Percentiles rank a stretch among this genome's conserved stretches.
phyloP scores from a whole-genome alignment of 192 early-diverging fungal genomes.

The Backusella tuberculispora region DNA sequence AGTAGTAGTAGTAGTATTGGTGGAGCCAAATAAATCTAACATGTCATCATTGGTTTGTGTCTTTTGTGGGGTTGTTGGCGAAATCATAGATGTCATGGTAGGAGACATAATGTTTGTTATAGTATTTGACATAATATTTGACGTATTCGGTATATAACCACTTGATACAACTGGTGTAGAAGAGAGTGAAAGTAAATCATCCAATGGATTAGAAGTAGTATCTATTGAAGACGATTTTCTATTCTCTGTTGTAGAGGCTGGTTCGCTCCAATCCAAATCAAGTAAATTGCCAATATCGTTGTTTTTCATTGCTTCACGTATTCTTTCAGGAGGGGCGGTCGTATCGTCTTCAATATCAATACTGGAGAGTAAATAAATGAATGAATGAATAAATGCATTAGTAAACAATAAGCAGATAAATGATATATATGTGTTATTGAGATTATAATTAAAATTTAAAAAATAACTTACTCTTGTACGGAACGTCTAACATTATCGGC shows the following conservation, averaged over 20 bases:
- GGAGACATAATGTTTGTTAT: slow-evolving; percentile 20
- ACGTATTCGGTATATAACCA: slow-evolving; percentile 19
- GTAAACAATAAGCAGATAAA: not conserved
- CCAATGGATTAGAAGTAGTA: slow-evolving; percentile 22
- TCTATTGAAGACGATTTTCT: not conserved
- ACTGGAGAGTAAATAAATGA: slow-evolving; percentile 43
- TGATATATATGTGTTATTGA: not conserved
- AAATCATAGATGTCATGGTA: slow-evolving; percentile 6
- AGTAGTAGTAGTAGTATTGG: slow-evolving; percentile 14
- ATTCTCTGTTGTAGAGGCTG: slow-evolving; percentile 27
- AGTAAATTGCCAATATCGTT: slow-evolving; percentile 66
- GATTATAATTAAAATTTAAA: slow-evolving; percentile 3
- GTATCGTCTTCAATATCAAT: slow-evolving; percentile 54
- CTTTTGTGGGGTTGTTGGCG: not conserved
- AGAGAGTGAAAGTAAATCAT: slow-evolving; percentile 45
- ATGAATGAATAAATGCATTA: slow-evolving; percentile 21
- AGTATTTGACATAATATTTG: slow-evolving; percentile 43
- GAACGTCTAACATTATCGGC: slow-evolving; percentile 55
- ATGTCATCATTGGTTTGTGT: not conserved
- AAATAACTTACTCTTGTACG: slow-evolving; percentile 49
- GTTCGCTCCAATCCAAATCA: slow-evolving; percentile 70
- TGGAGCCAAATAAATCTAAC: slow-evolving; percentile 27
- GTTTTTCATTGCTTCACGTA: slow-evolving; percentile 51
- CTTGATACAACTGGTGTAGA: slow-evolving; percentile 15
- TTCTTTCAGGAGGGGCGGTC: slow-evolving; percentile 38